Percentiles rank a stretch among this genome's conserved stretches.
phyloP scores from a whole-genome alignment of 2,329 filamentous ascomycete genomes.

The Epichloe brachyelytri region DNA sequence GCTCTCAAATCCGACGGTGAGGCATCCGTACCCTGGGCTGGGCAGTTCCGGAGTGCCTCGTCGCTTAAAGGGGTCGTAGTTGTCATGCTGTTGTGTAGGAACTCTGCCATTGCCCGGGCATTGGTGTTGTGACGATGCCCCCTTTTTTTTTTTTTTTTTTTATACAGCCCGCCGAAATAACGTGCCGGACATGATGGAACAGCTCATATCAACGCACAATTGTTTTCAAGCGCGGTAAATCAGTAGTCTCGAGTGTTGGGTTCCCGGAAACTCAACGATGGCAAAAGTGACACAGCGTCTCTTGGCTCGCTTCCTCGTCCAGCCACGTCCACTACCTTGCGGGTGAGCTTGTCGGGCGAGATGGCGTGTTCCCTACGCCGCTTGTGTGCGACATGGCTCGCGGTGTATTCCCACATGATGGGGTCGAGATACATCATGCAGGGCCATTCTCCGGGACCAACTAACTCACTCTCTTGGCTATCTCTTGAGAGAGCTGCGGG shows the following conservation, averaged over 20 bases:
- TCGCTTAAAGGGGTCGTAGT: slow-evolving; percentile 25
- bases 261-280: slow-evolving; percentile 33
- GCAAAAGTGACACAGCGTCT: slow-evolving; percentile 29
- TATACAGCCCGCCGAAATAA: too few relatives aligned
- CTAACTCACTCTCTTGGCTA: too few relatives aligned
- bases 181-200: too few relatives aligned
- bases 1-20: slow-evolving; percentile 37
- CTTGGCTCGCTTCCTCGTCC: slow-evolving; percentile 23
- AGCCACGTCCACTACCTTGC: slow-evolving; percentile 29
- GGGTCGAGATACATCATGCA: too few relatives aligned
- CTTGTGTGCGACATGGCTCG: too few relatives aligned
- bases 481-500: too few relatives aligned
- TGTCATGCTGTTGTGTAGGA: slow-evolving; percentile 20
- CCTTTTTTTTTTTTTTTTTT: too few relatives aligned
- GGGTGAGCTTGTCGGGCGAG: slow-evolving; percentile 19
- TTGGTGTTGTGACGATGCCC: slow-evolving; percentile 27
- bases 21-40: slow-evolving; percentile 39
- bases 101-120: slow-evolving; percentile 27
- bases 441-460: too few relatives aligned
- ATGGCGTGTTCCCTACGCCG: slow-evolving; percentile 24
- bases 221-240: slow-evolving; percentile 21
- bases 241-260: slow-evolving; percentile 20
- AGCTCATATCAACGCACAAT: slow-evolving; percentile 20
- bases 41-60: slow-evolving; percentile 29
- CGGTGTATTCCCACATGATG: too few relatives aligned